A percentile compares a stretch with the other conserved stretches of the same genome.
Evolutionary conservation across 805 yeast genomes (phyloP).

Genomic region (Candida oleophila): DNA sequence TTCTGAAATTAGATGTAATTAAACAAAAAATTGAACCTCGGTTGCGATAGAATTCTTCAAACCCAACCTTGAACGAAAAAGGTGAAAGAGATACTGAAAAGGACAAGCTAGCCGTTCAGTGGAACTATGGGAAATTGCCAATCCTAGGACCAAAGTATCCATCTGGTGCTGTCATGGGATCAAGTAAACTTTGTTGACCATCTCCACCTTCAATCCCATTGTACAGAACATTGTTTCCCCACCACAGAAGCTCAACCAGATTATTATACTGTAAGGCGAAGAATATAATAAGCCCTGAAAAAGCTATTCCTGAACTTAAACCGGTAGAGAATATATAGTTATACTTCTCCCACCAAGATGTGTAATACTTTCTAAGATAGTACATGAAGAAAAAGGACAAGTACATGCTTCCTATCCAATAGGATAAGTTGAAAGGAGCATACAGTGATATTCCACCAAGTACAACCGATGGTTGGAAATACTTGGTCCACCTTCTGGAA

Average conservation of each 20-base stretch:
- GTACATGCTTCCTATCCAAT: conserved; percentile 29
- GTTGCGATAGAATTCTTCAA: too few species aligned
- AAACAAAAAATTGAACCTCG: too few species aligned
- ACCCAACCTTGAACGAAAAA: too few species aligned
- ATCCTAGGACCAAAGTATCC: conserved; percentile 36
- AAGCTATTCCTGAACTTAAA: conserved; percentile 34
- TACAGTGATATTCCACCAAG: conserved; percentile 29
- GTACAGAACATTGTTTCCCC: conserved; percentile 25
- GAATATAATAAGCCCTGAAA: conserved; percentile 32
- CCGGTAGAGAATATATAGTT: conserved; percentile 26
- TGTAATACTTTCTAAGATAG: conserved; percentile 25
- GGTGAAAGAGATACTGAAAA: too few species aligned
- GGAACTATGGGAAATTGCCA: conserved; percentile 25
- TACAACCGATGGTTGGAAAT: conserved; percentile 33
- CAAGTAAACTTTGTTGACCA: conserved; percentile 5
- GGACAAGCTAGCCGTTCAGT: too few species aligned
- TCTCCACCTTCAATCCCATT: conserved; percentile 9
- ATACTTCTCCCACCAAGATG: conserved; percentile 37
- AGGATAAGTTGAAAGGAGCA: conserved; percentile 35
- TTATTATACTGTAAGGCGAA: conserved; percentile 36
- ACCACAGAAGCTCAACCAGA: conserved; percentile 26
- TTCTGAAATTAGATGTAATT: too few species aligned
- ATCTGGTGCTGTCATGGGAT: conserved; percentile 21
- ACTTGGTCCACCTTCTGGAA: conserved; percentile 14
- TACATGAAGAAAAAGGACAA: conserved; percentile 25